These are phyloP conservation scores for Saccharomycopsis javanensis DNA, from an alignment of 805 yeast genomes.

Conservation along the genomic window DNA sequence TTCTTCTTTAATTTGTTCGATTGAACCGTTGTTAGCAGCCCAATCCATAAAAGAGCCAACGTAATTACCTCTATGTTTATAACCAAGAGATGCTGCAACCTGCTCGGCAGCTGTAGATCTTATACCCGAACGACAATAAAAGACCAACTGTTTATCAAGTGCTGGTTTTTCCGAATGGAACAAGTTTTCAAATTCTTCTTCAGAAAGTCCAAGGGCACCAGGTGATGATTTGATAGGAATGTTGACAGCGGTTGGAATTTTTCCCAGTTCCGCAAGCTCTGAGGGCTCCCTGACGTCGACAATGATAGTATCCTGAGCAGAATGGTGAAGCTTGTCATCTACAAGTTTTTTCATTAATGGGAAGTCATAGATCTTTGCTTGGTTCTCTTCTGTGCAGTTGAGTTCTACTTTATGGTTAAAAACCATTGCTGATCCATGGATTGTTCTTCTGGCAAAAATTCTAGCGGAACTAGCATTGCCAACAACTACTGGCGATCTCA, in stretches of 20 bases:
- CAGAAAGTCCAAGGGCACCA: slow-evolving; percentile 74
- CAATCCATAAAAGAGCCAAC: slow-evolving; percentile 85
- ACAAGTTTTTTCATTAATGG: slow-evolving; percentile 43
- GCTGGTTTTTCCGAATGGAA: slow-evolving; percentile 80
- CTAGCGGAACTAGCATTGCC: neutral
- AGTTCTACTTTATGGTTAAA: neutral
- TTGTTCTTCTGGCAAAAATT: slow-evolving; percentile 3
- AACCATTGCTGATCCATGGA: neutral
- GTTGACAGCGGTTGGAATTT: slow-evolving; percentile 76
- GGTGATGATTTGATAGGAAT: slow-evolving; percentile 87
- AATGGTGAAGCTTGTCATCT: slow-evolving; percentile 27
- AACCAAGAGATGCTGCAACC: slow-evolving; percentile 84
- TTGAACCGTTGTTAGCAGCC: slow-evolving; percentile 35
- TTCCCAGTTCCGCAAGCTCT: slow-evolving; percentile 57
- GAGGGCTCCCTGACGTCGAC: slow-evolving; percentile 91
- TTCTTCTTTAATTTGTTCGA: slow-evolving; percentile 7
- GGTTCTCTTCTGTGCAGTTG: slow-evolving; percentile 7
- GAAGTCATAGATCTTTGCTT: slow-evolving; percentile 43
- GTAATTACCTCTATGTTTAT: slow-evolving; percentile 74
- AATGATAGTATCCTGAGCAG: slow-evolving; percentile 39
- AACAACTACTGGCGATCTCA: neutral
- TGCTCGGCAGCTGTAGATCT: slow-evolving; percentile 88
- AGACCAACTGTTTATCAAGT: slow-evolving; percentile 61
- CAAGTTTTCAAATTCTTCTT: slow-evolving; percentile 69
- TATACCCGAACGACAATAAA: slow-evolving; percentile 89